Base-by-base conservation (phyloP, 2,329 filamentous ascomycete species). In the Neofusicoccum sp. region DNA sequence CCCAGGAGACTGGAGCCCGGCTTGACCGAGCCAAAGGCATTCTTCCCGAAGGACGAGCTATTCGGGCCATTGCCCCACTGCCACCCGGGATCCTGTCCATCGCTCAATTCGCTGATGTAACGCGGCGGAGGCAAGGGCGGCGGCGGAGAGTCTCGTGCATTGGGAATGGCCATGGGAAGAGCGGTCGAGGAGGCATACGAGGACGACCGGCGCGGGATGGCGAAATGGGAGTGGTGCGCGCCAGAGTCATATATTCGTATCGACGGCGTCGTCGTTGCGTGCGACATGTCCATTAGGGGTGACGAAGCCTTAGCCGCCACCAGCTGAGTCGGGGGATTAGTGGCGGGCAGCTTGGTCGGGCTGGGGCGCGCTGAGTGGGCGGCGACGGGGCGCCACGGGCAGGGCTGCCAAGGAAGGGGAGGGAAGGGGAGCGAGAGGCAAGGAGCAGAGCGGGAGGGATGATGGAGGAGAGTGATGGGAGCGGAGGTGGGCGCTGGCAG, bases 81-180 rank as follows among this genome's bases (percentile, higher is more conserved):
- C 85, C 85, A 88, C 63, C 82, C 85, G 60, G 82, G 79, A 72
- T 89, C 86, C 67, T 82, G 79, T 36, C 84, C 85, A 64, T 79
- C 72, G 66, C 79, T 76, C 65, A 85, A 75, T 63, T 85, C 82
- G 65, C 79, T 78, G 62, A 88, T 81, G 69, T 81, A 76, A 72
- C 79, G 80, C 57, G 86, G 84, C 61, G 87, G 87, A 67, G 86
- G 87, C 67, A 89, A 78, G 53, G 86, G 85, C 64, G 87, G 86
- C 62, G 87, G 86, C 54, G 79, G 78, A 44, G 72, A 65, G 31
- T 80, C 78, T 68, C 81, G 79, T 62, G 81, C 78, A 69, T 82
- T 80, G 53, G 84, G 85, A 70, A 89, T 88, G 63, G 85, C 78
- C 84, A 89, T 85, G 65, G 84, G 82, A 64, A 80, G 80, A 63